Evolutionary conservation across 176 grass and related monocot genomes (phyloP).

Genomic region (Leersia perrieri): DNA sequence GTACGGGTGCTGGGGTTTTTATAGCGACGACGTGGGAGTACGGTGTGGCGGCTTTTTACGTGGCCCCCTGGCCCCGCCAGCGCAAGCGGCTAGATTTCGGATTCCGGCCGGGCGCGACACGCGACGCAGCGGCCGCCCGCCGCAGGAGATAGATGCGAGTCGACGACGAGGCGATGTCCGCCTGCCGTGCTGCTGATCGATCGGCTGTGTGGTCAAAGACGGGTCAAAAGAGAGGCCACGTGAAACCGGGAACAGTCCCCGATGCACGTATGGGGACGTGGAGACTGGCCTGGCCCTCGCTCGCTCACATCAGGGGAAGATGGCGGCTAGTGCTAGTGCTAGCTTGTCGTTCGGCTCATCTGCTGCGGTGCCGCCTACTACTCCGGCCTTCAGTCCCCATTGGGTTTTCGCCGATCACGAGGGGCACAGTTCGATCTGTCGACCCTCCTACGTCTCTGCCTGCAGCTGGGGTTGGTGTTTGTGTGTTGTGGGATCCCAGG

Average conservation of each 20-base stretch:
- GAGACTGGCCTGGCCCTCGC: background rate
- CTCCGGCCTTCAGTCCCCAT: background rate
- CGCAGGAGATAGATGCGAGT: background rate
- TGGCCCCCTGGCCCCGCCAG: conserved; percentile 20
- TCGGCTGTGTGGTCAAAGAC: conserved; percentile 44
- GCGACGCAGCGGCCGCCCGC: conserved; percentile 13
- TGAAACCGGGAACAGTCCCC: conserved; percentile 91
- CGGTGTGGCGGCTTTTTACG: conserved; percentile 22
- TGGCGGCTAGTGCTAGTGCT: background rate
- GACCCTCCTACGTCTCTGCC: background rate
- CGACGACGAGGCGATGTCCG: conserved; percentile 11
- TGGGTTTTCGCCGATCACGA: conserved; percentile 85
- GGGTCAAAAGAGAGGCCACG: conserved; percentile 95
- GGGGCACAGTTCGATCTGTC: conserved; percentile 61
- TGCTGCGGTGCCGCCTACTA: background rate
- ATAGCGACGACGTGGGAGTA: conserved; percentile 51
- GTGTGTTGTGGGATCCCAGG: conserved; percentile 36
- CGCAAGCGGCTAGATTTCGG: conserved; percentile 31
- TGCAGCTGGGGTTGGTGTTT: no score
- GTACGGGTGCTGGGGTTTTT: conserved; percentile 43
- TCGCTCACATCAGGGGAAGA: background rate
- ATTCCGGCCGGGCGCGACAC: conserved; percentile 29
- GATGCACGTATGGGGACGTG: conserved; percentile 46
- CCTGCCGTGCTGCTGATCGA: background rate
- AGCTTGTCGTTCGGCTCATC: background rate